Percentiles rank a stretch among this genome's conserved stretches.
These are phyloP conservation scores for Gossypium mustelinum DNA, from an alignment of 345 rosid species.

Conservation along the genomic window DNA sequence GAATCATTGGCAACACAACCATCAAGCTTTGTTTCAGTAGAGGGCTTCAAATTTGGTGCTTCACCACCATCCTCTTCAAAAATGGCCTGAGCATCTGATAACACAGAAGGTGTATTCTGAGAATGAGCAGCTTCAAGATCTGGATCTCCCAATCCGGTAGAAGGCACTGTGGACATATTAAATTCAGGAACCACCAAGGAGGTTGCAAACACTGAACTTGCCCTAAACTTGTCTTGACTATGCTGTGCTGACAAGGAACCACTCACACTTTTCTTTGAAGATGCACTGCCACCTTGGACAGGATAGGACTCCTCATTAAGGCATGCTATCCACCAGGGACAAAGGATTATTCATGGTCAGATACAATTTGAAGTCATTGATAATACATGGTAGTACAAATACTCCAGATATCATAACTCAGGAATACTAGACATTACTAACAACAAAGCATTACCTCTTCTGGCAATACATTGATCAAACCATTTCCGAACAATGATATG, in stretches of 20 bases:
- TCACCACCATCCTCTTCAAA: constrained; percentile 37
- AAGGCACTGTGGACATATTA: constrained; percentile 32
- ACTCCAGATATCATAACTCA: constrained; percentile 14
- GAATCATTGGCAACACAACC: constrained; percentile 69
- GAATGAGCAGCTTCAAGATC: constrained; percentile 75
- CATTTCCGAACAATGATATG: constrained; percentile 77
- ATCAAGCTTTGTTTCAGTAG: constrained; percentile 42
- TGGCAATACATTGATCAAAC: constrained; percentile 77
- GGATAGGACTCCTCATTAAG: constrained; percentile 84
- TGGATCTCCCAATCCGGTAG: constrained; percentile 45
- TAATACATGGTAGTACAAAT: neutral
- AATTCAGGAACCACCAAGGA: constrained; percentile 43
- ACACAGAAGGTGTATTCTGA: constrained; percentile 53
- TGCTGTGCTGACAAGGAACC: constrained; percentile 35
- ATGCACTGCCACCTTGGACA: constrained; percentile 49
- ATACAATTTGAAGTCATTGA: constrained; percentile 8
- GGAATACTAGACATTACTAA: constrained; percentile 12
- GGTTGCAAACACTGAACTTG: constrained; percentile 30
- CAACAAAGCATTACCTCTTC: constrained; percentile 55
- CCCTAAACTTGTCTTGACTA: constrained; percentile 45
- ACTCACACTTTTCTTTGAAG: constrained; percentile 38
- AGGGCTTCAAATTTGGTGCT: constrained; percentile 33
- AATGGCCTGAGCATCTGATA: constrained; percentile 40
- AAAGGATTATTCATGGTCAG: constrained; percentile 16
- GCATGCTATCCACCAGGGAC: constrained; percentile 61